Evolutionary conservation across 306 rosid species (phyloP), one percentile per base, ranked within the genome.

Genomic region (Acacia confusa): DNA sequence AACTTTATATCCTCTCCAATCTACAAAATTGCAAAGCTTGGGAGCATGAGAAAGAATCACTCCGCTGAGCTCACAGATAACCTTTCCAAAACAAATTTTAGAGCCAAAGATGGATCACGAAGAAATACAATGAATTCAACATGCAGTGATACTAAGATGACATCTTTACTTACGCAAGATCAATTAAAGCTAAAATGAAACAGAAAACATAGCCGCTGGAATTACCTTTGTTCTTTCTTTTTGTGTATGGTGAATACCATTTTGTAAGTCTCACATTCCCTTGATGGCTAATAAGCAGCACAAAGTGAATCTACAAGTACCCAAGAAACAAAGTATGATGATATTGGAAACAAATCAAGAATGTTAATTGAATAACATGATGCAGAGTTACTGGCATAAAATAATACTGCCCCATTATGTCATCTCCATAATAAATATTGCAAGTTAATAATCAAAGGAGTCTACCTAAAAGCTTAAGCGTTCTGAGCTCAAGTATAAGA

Each of bases 1-100:
- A 84, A 91, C 98, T 92, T 91, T 94, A 76, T 83, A 81, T 82
- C 94, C 98, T 82, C 95, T 88, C 97, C 97, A 94, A 72, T 94
- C 98, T 80, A 94, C 97, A 84, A 94, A 92, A 73, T 94, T 94
- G 83, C 97, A 92, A 67, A 91, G 98, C 81, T 94, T 94, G 63
- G 98, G 98, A 70, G 91, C 98, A 79, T 97, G 91, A 32, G 80
- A 52, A 48, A 94, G 97, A 85, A 94, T 89, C 83, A 91, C 86
- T 74, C 97, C 95, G 44, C 97, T 92, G 61, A 94, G 92, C 86
- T 94, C 98, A 10, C 98, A 97, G 55, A 94, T 80, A 24, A 88
- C 88, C 91, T 88, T 70, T 57, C 1, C 32, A 1, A 30, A 30
- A 1, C 1, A 30, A 3, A 3, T 30, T 55, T 72, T 16, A 50